Conservation (phyloP, 805 yeast species). For the Candida jianshihensis region DNA sequence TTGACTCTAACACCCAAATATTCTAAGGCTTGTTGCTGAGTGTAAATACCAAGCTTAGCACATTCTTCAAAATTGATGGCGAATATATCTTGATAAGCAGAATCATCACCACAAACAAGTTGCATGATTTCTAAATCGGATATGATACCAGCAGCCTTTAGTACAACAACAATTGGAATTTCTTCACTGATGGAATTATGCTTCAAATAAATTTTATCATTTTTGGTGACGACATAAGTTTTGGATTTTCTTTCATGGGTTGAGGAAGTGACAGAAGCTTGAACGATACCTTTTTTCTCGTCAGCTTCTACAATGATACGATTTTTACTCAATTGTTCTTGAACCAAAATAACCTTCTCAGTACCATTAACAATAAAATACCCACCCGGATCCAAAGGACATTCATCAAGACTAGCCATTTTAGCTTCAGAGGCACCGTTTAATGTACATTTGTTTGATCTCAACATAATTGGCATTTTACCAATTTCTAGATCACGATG, state of each 20-base stretch:
- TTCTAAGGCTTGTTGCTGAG: slow-evolving; percentile 91
- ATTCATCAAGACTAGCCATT: slow-evolving; percentile 87
- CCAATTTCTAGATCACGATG: slow-evolving; percentile 92
- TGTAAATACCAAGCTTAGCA: slow-evolving; percentile 72
- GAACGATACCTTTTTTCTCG: slow-evolving; percentile 87
- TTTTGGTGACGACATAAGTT: slow-evolving; percentile 90
- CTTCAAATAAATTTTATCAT: slow-evolving; percentile 81
- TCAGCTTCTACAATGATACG: slow-evolving; percentile 98
- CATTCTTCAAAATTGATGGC: slow-evolving; percentile 93
- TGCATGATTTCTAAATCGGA: slow-evolving; percentile 93
- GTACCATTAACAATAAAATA: slow-evolving; percentile 97
- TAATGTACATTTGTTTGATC: slow-evolving; percentile 86
- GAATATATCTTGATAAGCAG: slow-evolving; percentile 85
- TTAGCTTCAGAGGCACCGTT: slow-evolving; percentile 69
- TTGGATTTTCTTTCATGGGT: slow-evolving; percentile 98
- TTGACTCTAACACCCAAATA: slow-evolving; percentile 88
- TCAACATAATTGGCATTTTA: slow-evolving; percentile 96
- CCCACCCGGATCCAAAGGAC: slow-evolving; percentile 99
- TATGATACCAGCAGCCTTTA: slow-evolving; percentile 91
- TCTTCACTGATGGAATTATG: slow-evolving; percentile 96
- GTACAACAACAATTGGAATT: slow-evolving; percentile 84
- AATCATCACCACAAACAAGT: slow-evolving; percentile 85
- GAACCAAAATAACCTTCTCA: slow-evolving; percentile 92
- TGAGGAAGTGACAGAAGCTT: slow-evolving; percentile 95
- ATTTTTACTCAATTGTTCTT: slow-evolving; percentile 93